Base-by-base conservation (phyloP, 2,329 filamentous ascomycete species). In the Leptographium lundbergii region DNA sequence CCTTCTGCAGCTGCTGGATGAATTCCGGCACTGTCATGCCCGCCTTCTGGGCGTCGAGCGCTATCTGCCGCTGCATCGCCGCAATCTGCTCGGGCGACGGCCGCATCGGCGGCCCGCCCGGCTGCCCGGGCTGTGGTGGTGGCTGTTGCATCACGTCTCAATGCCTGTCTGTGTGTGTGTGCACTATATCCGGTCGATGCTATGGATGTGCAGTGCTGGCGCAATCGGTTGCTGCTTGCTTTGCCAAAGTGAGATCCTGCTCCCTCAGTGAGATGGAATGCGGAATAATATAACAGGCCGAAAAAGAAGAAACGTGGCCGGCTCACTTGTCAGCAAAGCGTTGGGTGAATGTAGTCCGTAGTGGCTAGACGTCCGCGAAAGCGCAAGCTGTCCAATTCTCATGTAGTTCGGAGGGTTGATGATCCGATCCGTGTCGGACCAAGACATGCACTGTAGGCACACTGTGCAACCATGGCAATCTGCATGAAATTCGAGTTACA, bases 11-110 rank as follows among this genome's bases (percentile, higher is more conserved):
- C 61, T 83, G 80, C 68, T 86, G 84, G 67, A 95, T 81, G 70
- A 95, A 96, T 72, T 96, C 80, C 52, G 87, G 89, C 17, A 94
- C 86, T 7, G 87, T 84, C 81, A 97, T 85, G 70, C 91, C 91
- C 63, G 86, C 82, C 74, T 88, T 91, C 68, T 88, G 79, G 55
- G 92, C 92, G 73, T 96, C 91, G 56, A 82, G 81, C 55, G 87
- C 86, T 52, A 96, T 76, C 72, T 94, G 87, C 66, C 85, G 82
- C 72, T 95, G 89, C 80, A 96, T 94, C 59, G 81, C 80, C 59
- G 83, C 82, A 63, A 96, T 88, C 75, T 96, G 91, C 74, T 96
- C 87, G 55, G 88, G 91, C 24, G 86, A 84, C 39, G 89, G 89
- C 70, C 73, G 76, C 64, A 76, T 57, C 36, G 61, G 61, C 58